Conservation (phyloP, 1,139 yeast genomes). For the Saccharomyces hybrid region DNA sequence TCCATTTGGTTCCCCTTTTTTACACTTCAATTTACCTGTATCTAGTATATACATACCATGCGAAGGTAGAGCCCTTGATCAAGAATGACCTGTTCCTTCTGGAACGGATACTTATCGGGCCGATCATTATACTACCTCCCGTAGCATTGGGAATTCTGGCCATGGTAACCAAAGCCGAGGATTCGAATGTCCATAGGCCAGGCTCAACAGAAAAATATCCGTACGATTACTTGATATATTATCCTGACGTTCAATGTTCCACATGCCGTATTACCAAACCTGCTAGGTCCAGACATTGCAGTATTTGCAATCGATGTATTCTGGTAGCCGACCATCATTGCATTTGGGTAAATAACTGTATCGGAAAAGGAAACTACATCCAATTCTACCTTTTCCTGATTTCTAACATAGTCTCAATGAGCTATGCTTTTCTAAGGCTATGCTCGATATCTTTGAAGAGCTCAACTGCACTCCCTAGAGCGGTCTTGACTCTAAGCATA, state of each 20-base stretch:
- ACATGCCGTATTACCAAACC: constrained; percentile 71
- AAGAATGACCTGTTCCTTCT: constrained; percentile 8
- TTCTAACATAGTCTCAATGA: constrained; percentile 47
- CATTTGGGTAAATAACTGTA: constrained; percentile 88
- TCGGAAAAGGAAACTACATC: constrained; percentile 67
- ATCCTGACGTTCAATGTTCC: constrained; percentile 32
- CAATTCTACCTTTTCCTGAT: constrained; percentile 61
- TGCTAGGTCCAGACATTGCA: constrained; percentile 87
- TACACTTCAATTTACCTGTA: constrained; percentile 21
- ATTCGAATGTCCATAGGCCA: constrained; percentile 4
- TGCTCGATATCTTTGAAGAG: constrained; percentile 9
- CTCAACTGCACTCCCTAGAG: constrained; percentile 4
- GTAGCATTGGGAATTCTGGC: constrained; percentile 16
- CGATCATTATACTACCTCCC: constrained; percentile 15
- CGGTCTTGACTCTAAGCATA: constrained; percentile 22
- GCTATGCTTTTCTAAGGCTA: constrained; percentile 47
- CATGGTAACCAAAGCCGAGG: constrained; percentile 19
- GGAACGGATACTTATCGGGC: constrained; percentile 19
- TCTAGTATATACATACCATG: constrained; percentile 15
- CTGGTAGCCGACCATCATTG: constrained; percentile 85
- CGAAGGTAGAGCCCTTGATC: constrained; percentile 13
- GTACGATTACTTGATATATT: constrained; percentile 55
- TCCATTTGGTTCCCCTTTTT: constrained; percentile 23
- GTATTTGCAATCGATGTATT: constrained; percentile 61
- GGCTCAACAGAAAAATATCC: constrained; percentile 30